Evolutionary conservation across 306 rosid species (phyloP).

Genomic region (Mimosa bimucronata): DNA sequence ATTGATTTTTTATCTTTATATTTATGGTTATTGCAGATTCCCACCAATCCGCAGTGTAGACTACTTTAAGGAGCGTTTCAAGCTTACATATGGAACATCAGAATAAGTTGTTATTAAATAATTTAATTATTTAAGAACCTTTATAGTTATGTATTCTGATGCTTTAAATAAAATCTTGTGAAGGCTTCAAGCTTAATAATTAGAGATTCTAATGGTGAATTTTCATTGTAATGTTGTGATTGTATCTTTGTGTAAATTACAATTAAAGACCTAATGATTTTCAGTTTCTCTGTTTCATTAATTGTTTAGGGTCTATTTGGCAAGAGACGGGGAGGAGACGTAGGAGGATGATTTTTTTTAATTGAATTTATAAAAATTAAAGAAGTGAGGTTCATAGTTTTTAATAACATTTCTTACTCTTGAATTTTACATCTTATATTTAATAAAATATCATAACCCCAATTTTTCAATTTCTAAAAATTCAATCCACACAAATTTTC

Average conservation of each 20-base stretch:
- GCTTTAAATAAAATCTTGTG: background rate
- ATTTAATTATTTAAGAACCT: background rate
- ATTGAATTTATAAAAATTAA: no score
- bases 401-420: no score
- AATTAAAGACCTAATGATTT: background rate
- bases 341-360: no score
- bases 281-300: background rate
- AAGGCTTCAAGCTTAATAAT: background rate
- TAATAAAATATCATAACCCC: no score
- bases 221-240: background rate
- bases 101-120: background rate
- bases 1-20: no score
- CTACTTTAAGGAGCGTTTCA: conserved; percentile 71
- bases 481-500: no score
- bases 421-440: no score
- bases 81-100: conserved; percentile 57
- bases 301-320: no score
- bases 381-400: no score
- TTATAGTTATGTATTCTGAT: background rate
- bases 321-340: no score
- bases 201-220: background rate
- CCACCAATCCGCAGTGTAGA: conserved; percentile 79
- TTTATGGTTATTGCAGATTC: conserved; percentile 51
- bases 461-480: no score
- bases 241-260: no score